Evolutionary conservation across 2,329 filamentous ascomycete genomes (phyloP), one percentile per base, ranked within the genome.

Genomic region (Thielaviopsis ethacetica): DNA sequence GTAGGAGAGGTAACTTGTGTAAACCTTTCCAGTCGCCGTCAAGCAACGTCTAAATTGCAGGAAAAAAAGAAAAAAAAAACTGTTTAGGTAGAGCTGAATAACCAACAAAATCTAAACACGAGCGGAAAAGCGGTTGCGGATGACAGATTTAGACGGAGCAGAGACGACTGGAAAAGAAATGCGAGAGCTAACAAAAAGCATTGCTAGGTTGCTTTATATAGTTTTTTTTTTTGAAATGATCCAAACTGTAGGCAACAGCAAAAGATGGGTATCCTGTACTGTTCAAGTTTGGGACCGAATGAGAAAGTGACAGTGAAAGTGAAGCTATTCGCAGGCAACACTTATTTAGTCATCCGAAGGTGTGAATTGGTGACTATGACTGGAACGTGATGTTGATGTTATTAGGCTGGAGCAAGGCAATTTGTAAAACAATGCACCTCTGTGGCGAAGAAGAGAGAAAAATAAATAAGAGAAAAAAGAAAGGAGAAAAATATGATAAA

Each of bases 1-100:
- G 53, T 24, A 22, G 44, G 26, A 57, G 65, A 68, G n/a, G n/a
- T 65, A 71, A 70, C 67, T 67, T 66, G 61, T 63, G 62, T 52
- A 65, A 61, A 63, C 63, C 59, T 70, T 73, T 78, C 76, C 76
- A 79, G 77, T 78, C 77, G 76, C 76, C 75, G 76, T 77, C 71
- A 70, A 69, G 73, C 72, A 72, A 72, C 71, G 74, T 75, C 73
- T 41, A 53, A 47, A 52, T 49, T 22, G 49, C 49, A 24, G 49
- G 13, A 59, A 15, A 30, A 55, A 52, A 54, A 53, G 17, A 56
- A 55, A 59, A 24, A n/a, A 49, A 38, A 53, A 47, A 53, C 27
- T 22, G 22, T 50, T 51, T 34, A 9, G 3, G 27, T 38, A 34
- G 17, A 54, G 17, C n/a, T 27, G 44, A 13, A 44, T 17, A 56